These are phyloP conservation scores for Pseudocercospora macadamiae DNA, from an alignment of 2,329 filamentous ascomycete genomes.

Conservation along the genomic window DNA sequence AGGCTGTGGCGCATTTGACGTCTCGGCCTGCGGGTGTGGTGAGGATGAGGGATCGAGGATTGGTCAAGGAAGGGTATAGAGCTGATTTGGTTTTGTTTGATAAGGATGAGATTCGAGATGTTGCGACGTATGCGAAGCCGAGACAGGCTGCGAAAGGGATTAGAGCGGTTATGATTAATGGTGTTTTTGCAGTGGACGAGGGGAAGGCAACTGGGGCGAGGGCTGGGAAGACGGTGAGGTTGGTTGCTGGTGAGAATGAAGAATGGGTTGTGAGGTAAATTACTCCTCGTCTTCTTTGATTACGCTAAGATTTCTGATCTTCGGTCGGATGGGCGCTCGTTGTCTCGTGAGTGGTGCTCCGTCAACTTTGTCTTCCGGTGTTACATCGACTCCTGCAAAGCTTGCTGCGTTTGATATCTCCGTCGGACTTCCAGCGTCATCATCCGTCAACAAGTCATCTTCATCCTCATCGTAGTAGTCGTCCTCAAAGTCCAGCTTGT, in stretches of 20 bases:
- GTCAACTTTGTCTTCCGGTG: neutral
- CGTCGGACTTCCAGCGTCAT: no score
- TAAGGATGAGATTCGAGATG: conserved; percentile 29
- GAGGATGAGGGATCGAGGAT: conserved; percentile 27
- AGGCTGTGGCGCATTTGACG: conserved; percentile 34
- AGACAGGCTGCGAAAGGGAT: conserved; percentile 32
- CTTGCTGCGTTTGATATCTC: no score
- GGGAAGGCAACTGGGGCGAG: conserved; percentile 25
- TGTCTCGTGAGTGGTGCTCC: neutral
- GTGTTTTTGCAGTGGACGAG: conserved; percentile 30
- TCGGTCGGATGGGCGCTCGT: neutral
- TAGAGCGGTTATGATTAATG: conserved; percentile 33
- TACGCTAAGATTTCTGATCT: neutral
- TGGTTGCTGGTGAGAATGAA: conserved; percentile 11
- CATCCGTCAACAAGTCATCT: neutral
- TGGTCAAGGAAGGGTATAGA: conserved; percentile 29
- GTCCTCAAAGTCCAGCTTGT: neutral
- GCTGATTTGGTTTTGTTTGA: conserved; percentile 36
- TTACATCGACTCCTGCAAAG: neutral
- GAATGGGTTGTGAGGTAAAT: conserved; percentile 16
- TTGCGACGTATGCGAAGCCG: conserved; percentile 32
- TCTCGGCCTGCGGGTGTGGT: conserved; percentile 30
- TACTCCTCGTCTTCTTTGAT: neutral
- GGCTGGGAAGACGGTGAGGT: conserved; percentile 29
- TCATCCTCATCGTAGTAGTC: neutral